Conservation (phyloP, 139 green algal species). For the Dunaliella sp. region DNA sequence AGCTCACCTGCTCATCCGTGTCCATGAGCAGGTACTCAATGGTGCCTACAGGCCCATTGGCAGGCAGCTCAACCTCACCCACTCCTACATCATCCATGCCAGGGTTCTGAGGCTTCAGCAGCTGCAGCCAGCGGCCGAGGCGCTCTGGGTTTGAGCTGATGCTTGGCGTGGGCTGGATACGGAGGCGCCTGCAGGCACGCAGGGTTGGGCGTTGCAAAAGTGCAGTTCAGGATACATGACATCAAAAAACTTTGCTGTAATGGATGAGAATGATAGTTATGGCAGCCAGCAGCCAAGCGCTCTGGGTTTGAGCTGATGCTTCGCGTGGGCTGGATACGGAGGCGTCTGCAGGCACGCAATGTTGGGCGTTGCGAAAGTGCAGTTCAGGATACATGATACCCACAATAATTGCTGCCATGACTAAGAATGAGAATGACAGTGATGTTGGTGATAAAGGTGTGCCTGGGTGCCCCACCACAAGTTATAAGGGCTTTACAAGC, state of each 20-base stretch:
- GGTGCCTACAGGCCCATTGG: neutral
- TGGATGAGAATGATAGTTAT: no score
- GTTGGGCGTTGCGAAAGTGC: no score
- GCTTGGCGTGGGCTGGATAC: neutral
- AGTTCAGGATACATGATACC: no score
- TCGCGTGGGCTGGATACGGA: neutral
- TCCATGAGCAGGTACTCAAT: constrained; percentile 3
- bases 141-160: neutral
- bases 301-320: neutral
- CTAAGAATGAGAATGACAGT: no score
- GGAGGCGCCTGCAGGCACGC: neutral
- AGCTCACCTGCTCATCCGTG: neutral
- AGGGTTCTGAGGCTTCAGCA: constrained; percentile 2
- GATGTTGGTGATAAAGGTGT: no score
- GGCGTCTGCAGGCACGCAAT: neutral
- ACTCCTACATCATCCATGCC: neutral
- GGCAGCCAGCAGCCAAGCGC: neutral
- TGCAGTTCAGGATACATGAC: no score
- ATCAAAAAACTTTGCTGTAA: no score
- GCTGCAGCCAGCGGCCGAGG: neutral
- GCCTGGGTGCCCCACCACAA: no score
- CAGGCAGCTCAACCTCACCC: neutral
- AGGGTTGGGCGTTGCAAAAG: no score
- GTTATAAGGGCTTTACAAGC: no score
- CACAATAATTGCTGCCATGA: no score